These are phyloP conservation scores for Gossypium anomalum DNA, from an alignment of 345 rosid genomes.

Conservation along the genomic window DNA sequence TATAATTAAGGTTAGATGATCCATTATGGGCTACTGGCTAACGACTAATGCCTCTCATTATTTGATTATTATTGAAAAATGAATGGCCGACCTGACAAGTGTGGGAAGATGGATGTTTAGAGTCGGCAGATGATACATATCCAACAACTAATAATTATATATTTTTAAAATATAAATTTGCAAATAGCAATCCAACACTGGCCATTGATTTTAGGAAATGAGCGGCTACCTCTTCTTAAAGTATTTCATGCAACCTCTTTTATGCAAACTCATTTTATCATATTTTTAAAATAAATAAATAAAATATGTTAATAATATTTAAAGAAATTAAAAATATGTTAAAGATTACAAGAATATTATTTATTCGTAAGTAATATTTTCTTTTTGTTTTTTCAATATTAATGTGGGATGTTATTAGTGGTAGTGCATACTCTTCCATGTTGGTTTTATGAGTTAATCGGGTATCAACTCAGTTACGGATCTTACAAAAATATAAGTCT, in stretches of 20 bases:
- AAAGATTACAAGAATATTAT: background rate
- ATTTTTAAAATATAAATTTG: background rate
- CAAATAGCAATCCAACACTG: background rate
- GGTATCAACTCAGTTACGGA: too few relatives aligned
- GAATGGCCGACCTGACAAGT: background rate
- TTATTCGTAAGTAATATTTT: background rate
- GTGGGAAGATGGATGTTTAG: background rate
- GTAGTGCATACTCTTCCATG: too few relatives aligned
- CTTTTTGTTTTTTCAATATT: background rate
- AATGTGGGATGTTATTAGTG: too few relatives aligned
- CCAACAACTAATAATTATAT: background rate
- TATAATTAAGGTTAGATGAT: background rate
- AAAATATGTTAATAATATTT: too few relatives aligned
- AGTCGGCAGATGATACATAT: background rate
- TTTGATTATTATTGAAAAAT: background rate
- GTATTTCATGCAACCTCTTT: too few relatives aligned
- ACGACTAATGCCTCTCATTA: conserved; percentile 1
- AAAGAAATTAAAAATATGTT: background rate
- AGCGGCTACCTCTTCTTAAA: too few relatives aligned
- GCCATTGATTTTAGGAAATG: background rate
- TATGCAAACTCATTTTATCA: too few relatives aligned
- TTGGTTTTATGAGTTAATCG: too few relatives aligned
- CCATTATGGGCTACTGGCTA: background rate
- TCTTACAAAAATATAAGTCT: too few relatives aligned
- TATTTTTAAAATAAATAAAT: too few relatives aligned